Base-by-base conservation (phyloP, 192 early-diverging fungal genomes). In the Coemansia sp. region DNA sequence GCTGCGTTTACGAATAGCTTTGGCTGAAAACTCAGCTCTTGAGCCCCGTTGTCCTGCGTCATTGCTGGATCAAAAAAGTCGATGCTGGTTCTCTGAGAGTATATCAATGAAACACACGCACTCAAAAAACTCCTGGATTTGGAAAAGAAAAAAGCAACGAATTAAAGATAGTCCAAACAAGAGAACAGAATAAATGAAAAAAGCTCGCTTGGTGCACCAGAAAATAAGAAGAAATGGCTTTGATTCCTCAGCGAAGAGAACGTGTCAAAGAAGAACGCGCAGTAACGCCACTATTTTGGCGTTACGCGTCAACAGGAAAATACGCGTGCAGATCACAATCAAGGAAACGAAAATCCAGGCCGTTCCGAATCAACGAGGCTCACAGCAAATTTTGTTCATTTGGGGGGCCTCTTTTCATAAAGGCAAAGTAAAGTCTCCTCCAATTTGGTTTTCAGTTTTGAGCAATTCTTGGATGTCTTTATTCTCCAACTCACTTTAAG, bases 1-100 rank as follows among this genome's bases (percentile, higher is more conserved):
- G 72, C 41, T 11, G 68, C 58, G 55, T 63, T 59, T 10, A 68
- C 44, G 57, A 81, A 81, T 19, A 81, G 65, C 78, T 71, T 70
- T 44, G 78, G 78, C 68, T 75, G 61, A 55, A 75, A 81, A 57
- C 72, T 70, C 58, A 81, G 72, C 62, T 47, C 62, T 6, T 61
- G 72, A n/a, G 71, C 64, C 13, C 60, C 65, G 34, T 48, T 40
- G 15, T 74, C 78, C 50, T 68, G 61, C n/a, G 72, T 72, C 72
- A 81, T 75, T 45, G 14, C 13, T 31, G 48, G 52, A 54, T 54
- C 52, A 28, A 50, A 10, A 8, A 50, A 28, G 19, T 10, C 15
- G 0, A 17, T 25, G 45, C 6, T 25, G 20, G 20, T 48, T 25
- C 25, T 20, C 42, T 38, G 6, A 13, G 33, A 33, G 15, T 31